Conservation (phyloP, 306 rosid genomes). For the Spatholobus suberectus region DNA sequence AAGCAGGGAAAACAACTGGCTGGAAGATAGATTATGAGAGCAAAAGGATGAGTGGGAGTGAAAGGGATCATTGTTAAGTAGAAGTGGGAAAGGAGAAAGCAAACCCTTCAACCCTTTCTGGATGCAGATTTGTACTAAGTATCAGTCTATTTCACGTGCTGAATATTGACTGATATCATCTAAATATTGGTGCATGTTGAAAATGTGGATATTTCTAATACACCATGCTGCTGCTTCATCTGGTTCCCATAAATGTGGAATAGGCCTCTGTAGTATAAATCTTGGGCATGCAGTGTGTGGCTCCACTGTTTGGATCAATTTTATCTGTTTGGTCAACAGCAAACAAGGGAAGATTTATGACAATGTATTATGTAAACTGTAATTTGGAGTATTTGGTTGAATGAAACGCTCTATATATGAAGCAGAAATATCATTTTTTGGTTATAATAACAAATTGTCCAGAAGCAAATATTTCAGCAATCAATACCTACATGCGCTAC, state of each 20-base stretch:
- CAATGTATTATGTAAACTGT: too few species aligned
- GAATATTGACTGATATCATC: too few species aligned
- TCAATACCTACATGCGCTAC: neutral
- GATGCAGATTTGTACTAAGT: too few species aligned
- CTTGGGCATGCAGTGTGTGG: neutral
- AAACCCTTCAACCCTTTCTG: neutral
- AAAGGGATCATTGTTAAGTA: neutral
- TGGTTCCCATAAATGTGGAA: neutral
- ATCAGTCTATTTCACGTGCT: too few species aligned
- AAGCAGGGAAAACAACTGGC: neutral
- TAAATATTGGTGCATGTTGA: neutral
- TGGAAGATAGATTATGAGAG: neutral
- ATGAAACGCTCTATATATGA: neutral
- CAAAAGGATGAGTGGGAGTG: neutral
- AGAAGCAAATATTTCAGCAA: neutral
- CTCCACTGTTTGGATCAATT: too few species aligned
- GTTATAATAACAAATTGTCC: neutral
- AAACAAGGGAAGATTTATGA: too few species aligned
- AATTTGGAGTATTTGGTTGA: too few species aligned
- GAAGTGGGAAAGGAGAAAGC: neutral
- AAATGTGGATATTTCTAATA: neutral
- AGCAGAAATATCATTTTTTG: neutral
- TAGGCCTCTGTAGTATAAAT: neutral
- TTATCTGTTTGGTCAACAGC: too few species aligned
- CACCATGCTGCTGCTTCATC: neutral